Base-by-base conservation (phyloP, 2,329 filamentous ascomycete species). In the Nemania bipapillata region DNA sequence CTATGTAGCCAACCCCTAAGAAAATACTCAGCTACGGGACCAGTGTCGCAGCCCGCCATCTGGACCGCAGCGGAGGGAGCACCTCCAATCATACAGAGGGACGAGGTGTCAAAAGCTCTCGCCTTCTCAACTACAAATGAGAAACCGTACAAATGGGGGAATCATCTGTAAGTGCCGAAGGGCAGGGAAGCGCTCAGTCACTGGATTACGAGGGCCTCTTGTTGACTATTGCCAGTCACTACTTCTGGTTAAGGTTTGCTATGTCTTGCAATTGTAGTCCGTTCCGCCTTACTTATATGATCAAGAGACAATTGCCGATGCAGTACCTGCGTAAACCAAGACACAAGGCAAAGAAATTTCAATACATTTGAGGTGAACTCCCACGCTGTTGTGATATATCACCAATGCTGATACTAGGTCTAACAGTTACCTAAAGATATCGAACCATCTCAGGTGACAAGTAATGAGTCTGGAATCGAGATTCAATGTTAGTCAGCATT, bases 261-360 rank as follows among this genome's bases (percentile, higher is more conserved):
- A n/a, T 40, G 26, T 55, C 49, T 30, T 37, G 49, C 40, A 57
- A 9, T 32, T 35, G 20, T 8, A 35, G 42, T 24, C 20, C 55
- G 30, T 54, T n/a, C 37, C 28, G 20, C 49, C 17, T 57, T 24
- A 55, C 74, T 77, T 56, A 76, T 64, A 8, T 28, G 56, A 8
- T 26, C 3, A 71, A 90, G 91, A 70, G 91, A 94, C 74, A 91
- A 92, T 75, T 94, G 92, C 75, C 90, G 89, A 66, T 94, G 91
- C 76, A 74, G 79, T 1, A 78, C 82, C 68, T 94, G 92, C 76
- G 84, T 91, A 26, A 90, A 93, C 78, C 86, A 87, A 65, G 86
- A 89, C 69, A 94, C 92, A 4, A 88, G 85, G 78, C 92, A 94
- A 79, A 83, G 90, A 28, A 86, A 87, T 58, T 83, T 91, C 63